Conservation (phyloP, 1,139 yeast genomes). For the Kazachstania sp. region DNA sequence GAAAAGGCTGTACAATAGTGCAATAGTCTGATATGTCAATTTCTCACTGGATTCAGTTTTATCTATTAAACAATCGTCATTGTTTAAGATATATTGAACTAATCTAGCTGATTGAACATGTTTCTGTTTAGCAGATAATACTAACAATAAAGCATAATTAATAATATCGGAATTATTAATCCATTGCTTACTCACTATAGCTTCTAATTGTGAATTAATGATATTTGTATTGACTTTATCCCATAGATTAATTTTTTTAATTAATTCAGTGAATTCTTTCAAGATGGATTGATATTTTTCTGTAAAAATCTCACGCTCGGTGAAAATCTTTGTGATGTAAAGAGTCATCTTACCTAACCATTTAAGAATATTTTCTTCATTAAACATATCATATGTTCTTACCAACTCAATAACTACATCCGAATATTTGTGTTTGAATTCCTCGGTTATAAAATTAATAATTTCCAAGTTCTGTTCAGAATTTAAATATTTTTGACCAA, state of each 20-base stretch:
- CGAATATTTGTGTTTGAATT: constrained; percentile 26
- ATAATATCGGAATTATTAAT: constrained; percentile 36
- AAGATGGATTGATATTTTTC: constrained; percentile 32
- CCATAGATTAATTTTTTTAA: constrained; percentile 35
- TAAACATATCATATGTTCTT: constrained; percentile 9
- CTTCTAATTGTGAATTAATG: constrained; percentile 63
- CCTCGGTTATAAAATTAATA: constrained; percentile 22
- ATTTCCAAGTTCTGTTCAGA: constrained; percentile 11
- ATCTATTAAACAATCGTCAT: constrained; percentile 35
- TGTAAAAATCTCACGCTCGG: constrained; percentile 40
- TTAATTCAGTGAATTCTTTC: constrained; percentile 28
- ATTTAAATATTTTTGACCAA: neutral
- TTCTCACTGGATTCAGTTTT: constrained; percentile 6
- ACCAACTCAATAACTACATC: constrained; percentile 26
- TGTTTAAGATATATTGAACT: constrained; percentile 57
- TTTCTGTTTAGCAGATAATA: constrained; percentile 34
- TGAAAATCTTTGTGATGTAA: constrained; percentile 54
- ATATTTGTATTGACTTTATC: constrained; percentile 39
- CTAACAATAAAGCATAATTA: constrained; percentile 37
- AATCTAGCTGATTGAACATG: constrained; percentile 43
- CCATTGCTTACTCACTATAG: constrained; percentile 47
- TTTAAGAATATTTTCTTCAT: constrained; percentile 13
- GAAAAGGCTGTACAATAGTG: constrained; percentile 41
- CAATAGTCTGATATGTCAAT: constrained; percentile 34
- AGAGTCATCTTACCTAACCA: constrained; percentile 43